Base-by-base conservation (phyloP, 2,329 filamentous ascomycete species). In the Colletotrichum neosansevieriae region DNA sequence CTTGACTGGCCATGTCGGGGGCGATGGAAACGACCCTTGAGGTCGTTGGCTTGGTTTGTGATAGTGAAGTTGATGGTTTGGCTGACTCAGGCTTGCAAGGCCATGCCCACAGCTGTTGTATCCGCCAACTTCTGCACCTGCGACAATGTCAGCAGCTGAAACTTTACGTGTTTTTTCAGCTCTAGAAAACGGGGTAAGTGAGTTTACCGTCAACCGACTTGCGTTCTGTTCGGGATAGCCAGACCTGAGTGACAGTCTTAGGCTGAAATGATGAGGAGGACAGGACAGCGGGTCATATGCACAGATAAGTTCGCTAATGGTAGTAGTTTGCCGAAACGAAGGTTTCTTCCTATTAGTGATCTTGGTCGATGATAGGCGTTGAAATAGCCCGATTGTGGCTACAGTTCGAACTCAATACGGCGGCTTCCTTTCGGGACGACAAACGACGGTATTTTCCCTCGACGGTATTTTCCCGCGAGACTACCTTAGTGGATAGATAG, bases 41-140 rank as follows among this genome's bases (percentile, higher is more conserved):
- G 32, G 29, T 34, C 32, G 15, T 17, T 13, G 13, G 7, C 12
- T 12, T 15, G 19, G 17, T n/a, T 24, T 32, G 42, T 58, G 24
- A n/a, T 7, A 15, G 13, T 32, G 51, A 13, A 38, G 50, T 63
- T 32, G 51, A 50, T 32, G 42, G 44, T 29, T 29, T 29, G 29
- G 9, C 21, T 59, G 45, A 17, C 17, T 44, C 42, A 59, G 24
- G 32, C 4, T 56, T 29, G 49, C 42, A 47, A 21, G 36, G 53
- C 51, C 65, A 65, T 65, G 49, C 65, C 65, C 29, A 24, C 24
- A 44, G 29, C 21, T n/a, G n/a, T 6, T 42, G 12, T n/a, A 44
- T 10, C 36, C 17, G 34, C 21, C 19, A 24, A 38, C 11, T 49
- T 49, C 11, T 29, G 11, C 15, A 17, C 15, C 49, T 51, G 24